Base-by-base conservation (phyloP, 495 filamentous ascomycete genomes). In the Penicillium turbatum region DNA sequence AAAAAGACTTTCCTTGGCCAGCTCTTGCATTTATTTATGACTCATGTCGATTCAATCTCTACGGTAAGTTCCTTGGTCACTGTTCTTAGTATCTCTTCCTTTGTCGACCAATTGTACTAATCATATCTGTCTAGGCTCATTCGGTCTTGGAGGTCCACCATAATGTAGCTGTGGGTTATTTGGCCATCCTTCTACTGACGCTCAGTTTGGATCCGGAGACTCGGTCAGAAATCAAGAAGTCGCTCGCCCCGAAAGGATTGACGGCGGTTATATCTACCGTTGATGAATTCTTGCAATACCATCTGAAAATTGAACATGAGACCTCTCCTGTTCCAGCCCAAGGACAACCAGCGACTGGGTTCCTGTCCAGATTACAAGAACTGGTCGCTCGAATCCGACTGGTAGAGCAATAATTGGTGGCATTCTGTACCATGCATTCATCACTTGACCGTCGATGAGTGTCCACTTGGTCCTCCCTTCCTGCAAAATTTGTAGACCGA, bases 131-230 rank as follows among this genome's bases (percentile, higher is more conserved):
- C 16, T 55, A 96, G 89, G 91, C 88, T 50, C 84, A 89, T 66
- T 93, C 90, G 0, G 80, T 92, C 62, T 79, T 90, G 65, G 89
- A 90, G 60, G 84, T 86, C n/a, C 85, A 86, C 46, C 80, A 84
- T 46, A 96, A 92, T 65, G 90, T 99, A 27, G 87, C 89, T 2
- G 84, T 92, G 53, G 95, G 95, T 26, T 99, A 96, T 61, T 77
- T 99, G 37, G 84, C 92, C 1, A 83, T 97, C 5, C 75, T 97
- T 3, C 73, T 99, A 10, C 86, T 89, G 26, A 89, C 86, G 44
- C 76, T 97, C 13, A 90, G 86, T 63, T 73, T 92, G 16, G 72
- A 83, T 45, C 42, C 62, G 11, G 72, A 75, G 27, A 80, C 82
- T 11, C 68, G 79, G 31, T 63, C 68, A 24, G 66, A 74, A 17